These are phyloP conservation scores for Butyriboletus loyo DNA, from an alignment of 768 basidiomycete species.

Conservation along the genomic window DNA sequence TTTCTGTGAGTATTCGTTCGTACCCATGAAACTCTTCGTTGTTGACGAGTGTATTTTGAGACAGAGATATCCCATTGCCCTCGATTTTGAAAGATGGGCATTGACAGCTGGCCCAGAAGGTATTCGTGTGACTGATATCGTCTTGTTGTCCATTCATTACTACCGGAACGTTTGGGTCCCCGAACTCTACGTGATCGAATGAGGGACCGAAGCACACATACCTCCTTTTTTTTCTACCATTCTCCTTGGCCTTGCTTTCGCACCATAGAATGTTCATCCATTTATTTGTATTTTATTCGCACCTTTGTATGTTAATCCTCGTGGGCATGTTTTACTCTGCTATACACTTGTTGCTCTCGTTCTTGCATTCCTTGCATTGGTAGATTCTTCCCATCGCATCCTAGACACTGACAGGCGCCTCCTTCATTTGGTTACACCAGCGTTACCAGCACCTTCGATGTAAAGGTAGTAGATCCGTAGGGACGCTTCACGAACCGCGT, in stretches of 20 bases:
- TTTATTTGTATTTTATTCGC: slow-evolving; percentile 9
- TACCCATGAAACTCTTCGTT: background rate
- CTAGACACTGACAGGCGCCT: background rate
- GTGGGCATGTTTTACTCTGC: background rate
- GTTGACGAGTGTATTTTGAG: background rate
- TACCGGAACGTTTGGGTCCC: slow-evolving; percentile 29
- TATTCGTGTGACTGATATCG: slow-evolving; percentile 16
- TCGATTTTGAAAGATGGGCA: slow-evolving; percentile 20
- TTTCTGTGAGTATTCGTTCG: slow-evolving; percentile 6
- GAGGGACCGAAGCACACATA: background rate
- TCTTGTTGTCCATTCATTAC: slow-evolving; percentile 24
- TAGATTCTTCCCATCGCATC: background rate
- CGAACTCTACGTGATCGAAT: slow-evolving; percentile 27
- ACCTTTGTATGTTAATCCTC: background rate
- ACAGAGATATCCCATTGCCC: slow-evolving; percentile 9
- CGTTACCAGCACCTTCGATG: too few relatives aligned
- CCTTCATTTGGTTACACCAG: too few relatives aligned
- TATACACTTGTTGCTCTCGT: background rate
- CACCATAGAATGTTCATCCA: background rate
- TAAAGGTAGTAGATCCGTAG: too few relatives aligned
- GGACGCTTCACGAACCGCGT: slow-evolving; percentile 45
- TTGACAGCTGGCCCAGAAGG: slow-evolving; percentile 12
- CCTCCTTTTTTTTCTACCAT: background rate
- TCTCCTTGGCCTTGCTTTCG: background rate
- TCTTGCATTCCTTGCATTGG: background rate